A percentile compares a stretch with the other conserved stretches of the same genome.
These are phyloP conservation scores for Fraxinus nigra DNA, from an alignment of 305 asterid genomes.

Conservation along the genomic window DNA sequence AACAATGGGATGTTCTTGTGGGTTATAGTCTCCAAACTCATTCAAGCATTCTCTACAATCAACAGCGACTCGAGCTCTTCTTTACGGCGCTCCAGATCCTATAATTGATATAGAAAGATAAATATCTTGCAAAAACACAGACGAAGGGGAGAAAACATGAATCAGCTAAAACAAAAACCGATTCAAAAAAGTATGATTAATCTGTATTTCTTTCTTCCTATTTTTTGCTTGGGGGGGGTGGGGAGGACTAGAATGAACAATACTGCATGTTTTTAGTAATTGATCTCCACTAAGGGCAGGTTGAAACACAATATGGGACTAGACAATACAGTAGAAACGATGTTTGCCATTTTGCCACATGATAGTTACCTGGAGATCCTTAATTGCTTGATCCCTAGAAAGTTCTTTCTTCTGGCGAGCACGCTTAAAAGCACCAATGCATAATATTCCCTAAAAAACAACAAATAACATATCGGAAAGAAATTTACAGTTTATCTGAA, in stretches of 20 bases:
- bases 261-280: neutral
- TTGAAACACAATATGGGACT: neutral
- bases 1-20: neutral
- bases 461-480: conserved; percentile 1
- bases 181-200: conserved; percentile 3
- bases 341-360: neutral
- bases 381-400: conserved; percentile 75
- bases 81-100: conserved; percentile 80
- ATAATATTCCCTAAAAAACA: conserved; percentile 60
- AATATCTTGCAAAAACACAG: neutral
- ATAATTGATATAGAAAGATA: conserved; percentile 25
- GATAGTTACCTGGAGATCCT: conserved; percentile 70
- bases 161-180: neutral
- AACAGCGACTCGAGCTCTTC: conserved; percentile 79
- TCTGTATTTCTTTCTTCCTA: neutral
- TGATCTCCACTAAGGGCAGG: neutral
- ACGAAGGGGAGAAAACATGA: neutral
- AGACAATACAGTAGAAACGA: neutral
- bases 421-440: conserved; percentile 84
- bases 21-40: neutral
- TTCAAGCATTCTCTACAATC: conserved; percentile 42
- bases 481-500: neutral
- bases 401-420: conserved; percentile 71
- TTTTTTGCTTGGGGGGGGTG: neutral
- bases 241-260: neutral